Evolutionary conservation across 352 stramenopile species (phyloP).

Genomic region (Lagenidium giganteum): DNA sequence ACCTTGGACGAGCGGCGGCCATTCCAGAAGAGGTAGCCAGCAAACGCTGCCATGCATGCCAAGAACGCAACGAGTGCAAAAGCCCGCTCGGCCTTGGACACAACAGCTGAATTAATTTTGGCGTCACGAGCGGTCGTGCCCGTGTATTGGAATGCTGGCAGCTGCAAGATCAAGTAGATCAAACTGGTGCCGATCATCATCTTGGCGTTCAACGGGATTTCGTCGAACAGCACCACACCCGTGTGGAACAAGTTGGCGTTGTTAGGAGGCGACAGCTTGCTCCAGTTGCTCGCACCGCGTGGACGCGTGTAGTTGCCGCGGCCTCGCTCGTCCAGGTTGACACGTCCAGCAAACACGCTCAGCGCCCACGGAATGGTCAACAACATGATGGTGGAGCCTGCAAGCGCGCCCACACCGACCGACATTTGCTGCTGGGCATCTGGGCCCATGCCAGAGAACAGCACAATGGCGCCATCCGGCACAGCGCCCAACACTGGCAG

Average conservation of each 20-base stretch:
- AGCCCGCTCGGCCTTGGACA: conserved; percentile 83
- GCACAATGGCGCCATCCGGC: conserved; percentile 96
- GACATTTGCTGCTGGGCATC: conserved; percentile 93
- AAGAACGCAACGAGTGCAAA: conserved; percentile 89
- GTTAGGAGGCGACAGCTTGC: conserved; percentile 79
- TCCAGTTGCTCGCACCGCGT: conserved; percentile 75
- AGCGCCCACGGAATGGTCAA: conserved; percentile 98
- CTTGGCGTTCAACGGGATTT: conserved; percentile 86
- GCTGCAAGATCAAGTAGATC: conserved; percentile 95
- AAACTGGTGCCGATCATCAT: conserved; percentile 92
- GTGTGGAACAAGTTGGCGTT: conserved; percentile 62
- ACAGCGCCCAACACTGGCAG: conserved; percentile 96
- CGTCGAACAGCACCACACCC: conserved; percentile 76
- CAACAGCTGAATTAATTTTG: conserved; percentile 49
- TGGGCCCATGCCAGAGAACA: conserved; percentile 94
- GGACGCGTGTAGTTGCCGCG: conserved; percentile 80
- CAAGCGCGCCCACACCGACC: conserved; percentile 97
- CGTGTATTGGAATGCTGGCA: conserved; percentile 90
- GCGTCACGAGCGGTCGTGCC: conserved; percentile 52
- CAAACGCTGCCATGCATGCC: conserved; percentile 87
- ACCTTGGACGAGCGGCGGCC: conserved; percentile 72
- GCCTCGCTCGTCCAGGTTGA: conserved; percentile 90
- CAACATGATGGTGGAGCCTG: conserved; percentile 99
- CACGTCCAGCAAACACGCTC: conserved; percentile 89
- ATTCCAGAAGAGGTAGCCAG: conserved; percentile 92